Base-by-base conservation (phyloP, 768 basidiomycete species). In the Asterophora lycoperdoides region DNA sequence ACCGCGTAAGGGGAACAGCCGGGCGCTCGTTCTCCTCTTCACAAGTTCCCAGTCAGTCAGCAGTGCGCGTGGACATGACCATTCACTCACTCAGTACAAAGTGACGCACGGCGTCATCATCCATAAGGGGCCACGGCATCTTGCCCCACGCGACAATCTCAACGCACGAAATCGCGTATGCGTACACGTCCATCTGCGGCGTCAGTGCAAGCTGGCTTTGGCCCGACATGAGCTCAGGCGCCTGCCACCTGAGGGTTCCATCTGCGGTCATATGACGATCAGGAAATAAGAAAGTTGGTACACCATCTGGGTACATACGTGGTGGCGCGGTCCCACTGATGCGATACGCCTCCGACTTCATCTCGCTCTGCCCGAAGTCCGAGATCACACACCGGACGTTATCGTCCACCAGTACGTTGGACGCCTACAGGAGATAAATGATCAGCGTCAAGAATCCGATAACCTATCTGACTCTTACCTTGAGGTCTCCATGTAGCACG, bases 301-400 rank as follows among this genome's bases (percentile, higher is more conserved):
- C 35, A 41, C 23, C 51, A 20, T 18, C 36, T 30, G 49, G 29
- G 8, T 15, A 71, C 76, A 43, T 55, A 83, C 81, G 70, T 49
- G 72, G 69, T 29, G 68, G 67, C 2, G 71, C 60, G 18, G 68
- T 68, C 8, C 80, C 80, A 46, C 79, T 84, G 2, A 86, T 69
- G 28, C 78, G 73, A 55, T 73, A 81, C 4, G 78, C 81, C 61
- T 91, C 86, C 13, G 74, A 78, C 66, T 83, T 87, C 71, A 91
- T 81, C 64, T 87, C 83, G 56, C 80, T 84, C 63, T 91, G 85
- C 0, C 87, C 89, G 62, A 93, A 93, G 60, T 92, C 89, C 23
- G 86, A 80, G 35, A 93, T 80, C 34, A 91, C 74, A 50, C 88
- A 91, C 39, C 69, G 76, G 2, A 77, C 72, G 1, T 73, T 64